Evolutionary conservation across 1,284 basidiomycete species (phyloP), one percentile per base, ranked within the genome.

Genomic region (Trichosporon sp.): DNA sequence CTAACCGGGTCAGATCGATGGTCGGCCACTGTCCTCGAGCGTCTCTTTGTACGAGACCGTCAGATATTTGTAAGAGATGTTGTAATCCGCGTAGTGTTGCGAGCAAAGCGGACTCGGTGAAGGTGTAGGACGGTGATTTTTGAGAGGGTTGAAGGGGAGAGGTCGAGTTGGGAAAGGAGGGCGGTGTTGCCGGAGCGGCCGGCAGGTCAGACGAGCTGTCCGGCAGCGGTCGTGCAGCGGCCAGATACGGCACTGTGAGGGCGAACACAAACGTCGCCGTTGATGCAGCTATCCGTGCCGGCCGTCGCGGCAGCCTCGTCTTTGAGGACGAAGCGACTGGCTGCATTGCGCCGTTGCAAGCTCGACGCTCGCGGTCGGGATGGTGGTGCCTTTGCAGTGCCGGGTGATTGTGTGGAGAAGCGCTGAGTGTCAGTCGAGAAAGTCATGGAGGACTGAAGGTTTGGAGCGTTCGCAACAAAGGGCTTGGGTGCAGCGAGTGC

Each of bases 181-280:
- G 56, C 4, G 15, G 29, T 13, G 56, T 60, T 7, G 29, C 6
- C 21, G 56, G 9, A n/a, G 18, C 27, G 18, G 27, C 27, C 7
- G 56, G n/a, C n/a, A n/a, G 23, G 56, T 29, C 27, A 11, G 15
- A 15, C 27, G 56, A 60, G 15, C 15, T 18, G 29, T n/a, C 27
- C 23, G 56, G 56, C 18, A 60, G 15, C 18, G 56, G 56, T 60
- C 56, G 56, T 18, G 78, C 75, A 7, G 74, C 65, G 3, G 72
- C 72, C 56, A 79, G 67, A 58, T 75, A 74, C 5, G 79, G 79
- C 25, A 74, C 65, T 21, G 73, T 71, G 23, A 78, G 74, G 31
- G 76, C 51, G 56, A 78, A 65, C 29, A 76, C 73, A 29, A 76
- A 73, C 2, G 72, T 64, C n/a, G 38, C 67, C 1, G 70, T 64